These are phyloP conservation scores for Metschnikowia gruessii DNA, from an alignment of 805 yeast genomes.

Conservation along the genomic window DNA sequence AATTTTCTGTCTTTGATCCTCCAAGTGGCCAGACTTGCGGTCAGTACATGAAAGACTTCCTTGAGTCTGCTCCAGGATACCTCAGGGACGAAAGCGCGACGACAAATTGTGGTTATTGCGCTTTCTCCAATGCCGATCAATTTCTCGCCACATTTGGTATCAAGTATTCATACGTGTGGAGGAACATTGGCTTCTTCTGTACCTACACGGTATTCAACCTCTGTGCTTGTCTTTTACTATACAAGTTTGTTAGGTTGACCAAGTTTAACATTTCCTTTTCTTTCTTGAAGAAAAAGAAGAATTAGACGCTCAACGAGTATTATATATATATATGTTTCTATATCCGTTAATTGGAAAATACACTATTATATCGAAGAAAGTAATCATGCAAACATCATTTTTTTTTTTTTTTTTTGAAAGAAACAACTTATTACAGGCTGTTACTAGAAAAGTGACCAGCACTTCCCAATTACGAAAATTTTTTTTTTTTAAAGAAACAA, in stretches of 20 bases:
- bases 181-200: constrained; percentile 17
- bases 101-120: constrained; percentile 14
- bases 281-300: constrained; percentile 7
- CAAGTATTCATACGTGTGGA: constrained; percentile 15
- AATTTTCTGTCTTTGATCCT: constrained; percentile 49
- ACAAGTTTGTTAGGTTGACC: constrained; percentile 15
- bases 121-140: constrained; percentile 12
- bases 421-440: too few relatives aligned
- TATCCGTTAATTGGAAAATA: too few relatives aligned
- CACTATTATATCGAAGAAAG: too few relatives aligned
- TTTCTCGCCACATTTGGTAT: constrained; percentile 11
- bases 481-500: too few relatives aligned
- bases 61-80: constrained; percentile 12
- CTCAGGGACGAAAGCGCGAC: constrained; percentile 14
- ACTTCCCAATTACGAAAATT: too few relatives aligned
- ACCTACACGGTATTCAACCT: constrained; percentile 16
- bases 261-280: constrained; percentile 9
- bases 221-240: constrained; percentile 13
- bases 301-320: background rate
- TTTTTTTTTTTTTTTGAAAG: too few relatives aligned
- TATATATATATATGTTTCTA: too few relatives aligned
- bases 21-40: constrained; percentile 30
- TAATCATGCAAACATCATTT: too few relatives aligned
- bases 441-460: too few relatives aligned
- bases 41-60: constrained; percentile 12